Evolutionary conservation across 192 early-diverging fungal genomes (phyloP).

Genomic region (Umbelopsis vinacea): DNA sequence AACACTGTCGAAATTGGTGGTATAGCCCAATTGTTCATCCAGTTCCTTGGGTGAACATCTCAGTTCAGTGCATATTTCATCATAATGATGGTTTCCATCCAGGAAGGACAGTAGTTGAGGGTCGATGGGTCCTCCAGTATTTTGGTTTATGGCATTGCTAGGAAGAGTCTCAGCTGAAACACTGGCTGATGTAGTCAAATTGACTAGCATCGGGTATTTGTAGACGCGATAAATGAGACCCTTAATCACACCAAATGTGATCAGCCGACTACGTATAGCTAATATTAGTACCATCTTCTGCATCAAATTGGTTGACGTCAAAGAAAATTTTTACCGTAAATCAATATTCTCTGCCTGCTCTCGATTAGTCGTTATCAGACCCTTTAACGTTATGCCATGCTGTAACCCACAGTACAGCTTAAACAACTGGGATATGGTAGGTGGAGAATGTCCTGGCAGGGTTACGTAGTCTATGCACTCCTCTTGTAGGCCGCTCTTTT

Average conservation of each 20-base stretch:
- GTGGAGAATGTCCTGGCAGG: constrained; percentile 49
- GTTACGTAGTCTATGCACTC: constrained; percentile 83
- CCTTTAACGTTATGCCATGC: constrained; percentile 75
- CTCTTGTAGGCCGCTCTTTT: constrained; percentile 65
- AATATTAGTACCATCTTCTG: background rate
- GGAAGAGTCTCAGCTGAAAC: background rate
- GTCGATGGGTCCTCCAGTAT: constrained; percentile 30
- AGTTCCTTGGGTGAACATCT: constrained; percentile 63
- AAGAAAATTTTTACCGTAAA: constrained; percentile 65
- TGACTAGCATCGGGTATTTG: constrained; percentile 79
- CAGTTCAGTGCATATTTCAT: constrained; percentile 75
- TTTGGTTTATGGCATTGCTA: constrained; percentile 25
- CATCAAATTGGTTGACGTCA: background rate
- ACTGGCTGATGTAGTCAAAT: background rate
- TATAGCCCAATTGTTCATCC: constrained; percentile 49
- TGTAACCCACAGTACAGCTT: constrained; percentile 81
- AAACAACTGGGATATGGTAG: constrained; percentile 73
- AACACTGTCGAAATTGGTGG: background rate
- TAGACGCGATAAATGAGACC: constrained; percentile 85
- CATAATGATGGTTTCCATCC: constrained; percentile 73
- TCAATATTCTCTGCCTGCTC: constrained; percentile 73
- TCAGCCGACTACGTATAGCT: constrained; percentile 68
- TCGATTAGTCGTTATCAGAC: constrained; percentile 85
- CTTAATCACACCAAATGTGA: constrained; percentile 91
- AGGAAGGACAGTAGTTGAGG: constrained; percentile 47